phyloP scores from a whole-genome alignment of 169 alveolate genomes.

The Cyclospora cayetanensis region DNA sequence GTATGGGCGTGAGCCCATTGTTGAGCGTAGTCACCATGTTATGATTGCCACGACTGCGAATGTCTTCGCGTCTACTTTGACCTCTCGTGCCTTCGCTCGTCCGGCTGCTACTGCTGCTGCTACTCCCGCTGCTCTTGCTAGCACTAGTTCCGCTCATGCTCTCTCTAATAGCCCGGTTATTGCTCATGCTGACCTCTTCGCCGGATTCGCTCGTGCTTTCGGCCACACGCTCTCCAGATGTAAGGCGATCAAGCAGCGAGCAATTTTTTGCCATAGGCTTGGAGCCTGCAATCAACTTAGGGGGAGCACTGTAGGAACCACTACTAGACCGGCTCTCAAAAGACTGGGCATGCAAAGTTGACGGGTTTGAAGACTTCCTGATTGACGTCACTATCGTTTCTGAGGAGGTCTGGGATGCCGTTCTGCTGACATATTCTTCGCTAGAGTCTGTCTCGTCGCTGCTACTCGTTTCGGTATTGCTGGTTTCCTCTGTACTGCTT shows the following conservation, averaged over 20 bases:
- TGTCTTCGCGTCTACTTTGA: background rate
- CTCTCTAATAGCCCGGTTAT: background rate
- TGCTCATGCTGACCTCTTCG: background rate
- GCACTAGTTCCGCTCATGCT: background rate
- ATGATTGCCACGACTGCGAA: background rate
- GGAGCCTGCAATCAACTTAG: background rate
- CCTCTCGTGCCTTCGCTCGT: background rate
- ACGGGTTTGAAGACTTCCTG: background rate
- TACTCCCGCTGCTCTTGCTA: background rate
- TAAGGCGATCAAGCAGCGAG: too few species aligned
- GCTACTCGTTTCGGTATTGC: background rate
- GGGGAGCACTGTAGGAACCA: background rate
- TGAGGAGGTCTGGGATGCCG: background rate
- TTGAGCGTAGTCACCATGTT: background rate
- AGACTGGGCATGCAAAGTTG: background rate
- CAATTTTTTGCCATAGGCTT: background rate
- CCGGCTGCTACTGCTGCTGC: constrained; percentile 13
- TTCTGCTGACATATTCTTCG: background rate
- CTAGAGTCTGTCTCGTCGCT: background rate
- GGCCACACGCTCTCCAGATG: too few species aligned
- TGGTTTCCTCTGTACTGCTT: background rate
- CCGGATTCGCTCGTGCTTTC: background rate
- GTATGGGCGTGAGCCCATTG: background rate
- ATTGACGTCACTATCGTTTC: background rate
- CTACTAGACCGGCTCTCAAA: background rate